Conservation (phyloP, 176 grass and related monocot genomes). For the Oryza brachyantha region DNA sequence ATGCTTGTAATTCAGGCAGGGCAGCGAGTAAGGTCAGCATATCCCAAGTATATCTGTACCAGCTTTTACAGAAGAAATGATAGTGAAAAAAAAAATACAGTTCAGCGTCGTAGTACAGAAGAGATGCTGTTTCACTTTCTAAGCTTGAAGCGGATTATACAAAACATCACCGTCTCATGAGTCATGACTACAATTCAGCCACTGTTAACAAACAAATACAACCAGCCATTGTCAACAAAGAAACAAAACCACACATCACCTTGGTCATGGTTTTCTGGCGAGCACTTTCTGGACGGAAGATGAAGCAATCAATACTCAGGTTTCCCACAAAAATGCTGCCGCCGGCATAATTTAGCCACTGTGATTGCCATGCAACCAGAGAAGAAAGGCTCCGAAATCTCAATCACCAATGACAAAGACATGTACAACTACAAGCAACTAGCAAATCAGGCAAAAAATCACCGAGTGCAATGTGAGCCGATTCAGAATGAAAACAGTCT, state of each 20-base stretch:
- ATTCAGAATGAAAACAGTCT: constrained; percentile 27
- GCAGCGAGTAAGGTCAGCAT: neutral
- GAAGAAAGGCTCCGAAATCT: neutral
- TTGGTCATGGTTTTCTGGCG: neutral
- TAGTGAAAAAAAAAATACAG: neutral
- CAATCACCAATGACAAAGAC: neutral
- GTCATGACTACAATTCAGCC: neutral
- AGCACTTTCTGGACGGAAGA: neutral
- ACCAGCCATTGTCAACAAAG: too few species aligned
- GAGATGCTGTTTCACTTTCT: neutral
- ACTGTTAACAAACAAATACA: neutral
- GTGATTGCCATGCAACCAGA: neutral
- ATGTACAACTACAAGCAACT: neutral
- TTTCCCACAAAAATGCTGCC: neutral
- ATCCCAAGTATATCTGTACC: neutral
- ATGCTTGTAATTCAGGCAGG: neutral
- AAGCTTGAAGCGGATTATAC: neutral
- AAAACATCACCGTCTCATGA: too few species aligned
- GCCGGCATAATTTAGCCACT: neutral
- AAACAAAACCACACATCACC: neutral
- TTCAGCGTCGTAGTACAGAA: too few species aligned
- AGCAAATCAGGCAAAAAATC: neutral
- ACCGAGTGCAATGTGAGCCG: neutral
- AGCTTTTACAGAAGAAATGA: neutral
- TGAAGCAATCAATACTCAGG: neutral